phyloP scores from a whole-genome alignment of 306 rosid genomes.

The Abrus precatorius region DNA sequence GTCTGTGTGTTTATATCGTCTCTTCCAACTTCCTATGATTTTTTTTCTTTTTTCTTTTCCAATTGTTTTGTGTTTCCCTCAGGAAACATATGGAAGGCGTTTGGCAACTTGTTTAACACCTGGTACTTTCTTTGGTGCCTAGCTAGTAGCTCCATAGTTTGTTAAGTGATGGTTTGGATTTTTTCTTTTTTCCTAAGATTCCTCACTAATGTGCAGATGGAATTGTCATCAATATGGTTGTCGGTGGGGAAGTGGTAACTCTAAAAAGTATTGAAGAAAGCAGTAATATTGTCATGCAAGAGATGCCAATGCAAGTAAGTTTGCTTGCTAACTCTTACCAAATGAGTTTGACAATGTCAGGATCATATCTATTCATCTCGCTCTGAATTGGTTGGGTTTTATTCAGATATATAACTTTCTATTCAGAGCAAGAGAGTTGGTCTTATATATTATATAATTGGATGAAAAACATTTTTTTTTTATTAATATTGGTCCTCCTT shows the following conservation, averaged over 20 bases:
- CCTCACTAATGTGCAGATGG: conserved; percentile 72
- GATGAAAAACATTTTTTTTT: not conserved
- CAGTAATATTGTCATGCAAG: conserved; percentile 77
- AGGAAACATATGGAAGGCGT: conserved; percentile 92
- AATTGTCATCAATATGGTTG: conserved; percentile 91
- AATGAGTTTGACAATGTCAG: not conserved
- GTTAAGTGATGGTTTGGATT: conserved; percentile 38
- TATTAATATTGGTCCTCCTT: not conserved
- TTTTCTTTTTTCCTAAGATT: conserved; percentile 47
- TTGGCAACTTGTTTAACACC: conserved; percentile 80
- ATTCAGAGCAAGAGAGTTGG: not conserved
- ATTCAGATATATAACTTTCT: conserved; percentile 1
- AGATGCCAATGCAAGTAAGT: conserved; percentile 95
- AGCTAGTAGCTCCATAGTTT: conserved; percentile 26
- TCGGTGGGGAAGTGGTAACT: conserved; percentile 89
- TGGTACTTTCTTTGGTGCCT: conserved; percentile 65
- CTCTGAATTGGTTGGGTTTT: not conserved
- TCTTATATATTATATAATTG: conserved; percentile 30
- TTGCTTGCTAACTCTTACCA: conserved; percentile 22
- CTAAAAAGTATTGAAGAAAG: conserved; percentile 86
- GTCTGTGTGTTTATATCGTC: conserved; percentile 22
- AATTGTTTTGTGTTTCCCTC: conserved; percentile 38
- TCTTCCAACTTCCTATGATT: conserved; percentile 4
- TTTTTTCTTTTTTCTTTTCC: too few relatives aligned
- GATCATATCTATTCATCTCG: conserved; percentile 22